Conservation (phyloP, 306 rosid species). For the Acacia melanoxylon region DNA sequence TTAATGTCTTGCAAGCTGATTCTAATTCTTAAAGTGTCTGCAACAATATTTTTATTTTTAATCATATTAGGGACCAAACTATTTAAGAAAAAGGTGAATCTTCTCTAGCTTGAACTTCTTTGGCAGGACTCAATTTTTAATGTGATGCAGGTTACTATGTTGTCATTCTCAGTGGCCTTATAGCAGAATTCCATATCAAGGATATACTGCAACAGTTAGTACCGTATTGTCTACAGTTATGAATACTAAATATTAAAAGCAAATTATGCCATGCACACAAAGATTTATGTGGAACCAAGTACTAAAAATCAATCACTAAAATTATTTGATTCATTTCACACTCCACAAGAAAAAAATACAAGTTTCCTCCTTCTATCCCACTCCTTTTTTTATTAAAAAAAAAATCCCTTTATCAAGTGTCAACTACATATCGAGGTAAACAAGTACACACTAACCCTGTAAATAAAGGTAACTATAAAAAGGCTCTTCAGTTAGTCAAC, state of each 20-base stretch:
- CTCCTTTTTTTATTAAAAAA: not conserved
- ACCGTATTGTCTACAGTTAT: not conserved
- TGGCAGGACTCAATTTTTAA: slow-evolving; percentile 1
- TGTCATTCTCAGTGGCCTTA: not conserved
- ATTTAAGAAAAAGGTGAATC: not conserved
- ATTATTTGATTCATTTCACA: slow-evolving; percentile 16
- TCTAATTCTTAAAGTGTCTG: slow-evolving; percentile 5
- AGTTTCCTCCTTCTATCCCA: not conserved
- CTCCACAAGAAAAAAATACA: not conserved
- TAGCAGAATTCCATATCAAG: not conserved
- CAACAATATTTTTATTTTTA: not conserved
- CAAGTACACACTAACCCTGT: slow-evolving; percentile 3
- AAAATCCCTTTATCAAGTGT: not conserved
- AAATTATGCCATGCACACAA: not conserved
- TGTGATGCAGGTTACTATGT: slow-evolving; percentile 1
- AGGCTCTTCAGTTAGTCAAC: slow-evolving; percentile 5
- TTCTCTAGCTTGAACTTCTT: not conserved
- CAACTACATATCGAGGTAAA: slow-evolving; percentile 12
- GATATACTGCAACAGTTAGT: not conserved
- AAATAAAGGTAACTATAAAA: slow-evolving; percentile 3
- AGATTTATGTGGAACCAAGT: not conserved
- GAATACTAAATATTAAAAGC: not conserved
- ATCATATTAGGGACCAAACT: slow-evolving; percentile 8
- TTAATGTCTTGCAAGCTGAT: not conserved
- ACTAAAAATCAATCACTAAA: not conserved